A percentile compares a stretch with the other conserved stretches of the same genome.
These are phyloP conservation scores for Avicennia marina DNA, from an alignment of 257 asterid genomes.

Conservation along the genomic window DNA sequence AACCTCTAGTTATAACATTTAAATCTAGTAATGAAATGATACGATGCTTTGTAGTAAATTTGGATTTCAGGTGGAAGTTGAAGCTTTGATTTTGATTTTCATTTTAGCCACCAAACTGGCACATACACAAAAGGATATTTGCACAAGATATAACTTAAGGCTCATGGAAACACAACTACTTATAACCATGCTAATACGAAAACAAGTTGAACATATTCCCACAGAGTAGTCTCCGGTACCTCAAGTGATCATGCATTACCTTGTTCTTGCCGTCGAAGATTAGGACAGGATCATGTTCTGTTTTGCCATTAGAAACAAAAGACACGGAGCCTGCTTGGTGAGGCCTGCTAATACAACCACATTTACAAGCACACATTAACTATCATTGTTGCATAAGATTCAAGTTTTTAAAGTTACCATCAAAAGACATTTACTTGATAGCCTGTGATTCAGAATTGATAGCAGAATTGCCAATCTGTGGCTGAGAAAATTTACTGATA, in stretches of 20 bases:
- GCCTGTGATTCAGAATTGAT: constrained; percentile 45
- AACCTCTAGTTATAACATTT: too few relatives aligned
- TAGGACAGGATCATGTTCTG: constrained; percentile 37
- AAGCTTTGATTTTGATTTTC: background rate
- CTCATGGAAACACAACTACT: constrained; percentile 3
- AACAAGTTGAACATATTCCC: too few relatives aligned
- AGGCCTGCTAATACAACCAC: constrained; percentile 42
- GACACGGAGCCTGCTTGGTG: constrained; percentile 36
- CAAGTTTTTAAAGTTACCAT: constrained; percentile 5
- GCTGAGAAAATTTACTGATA: constrained; percentile 37
- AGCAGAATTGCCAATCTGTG: constrained; percentile 73
- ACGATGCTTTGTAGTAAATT: background rate
- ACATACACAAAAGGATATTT: constrained; percentile 16
- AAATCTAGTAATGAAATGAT: too few relatives aligned
- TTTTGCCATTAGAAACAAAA: constrained; percentile 36
- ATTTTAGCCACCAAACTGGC: constrained; percentile 11
- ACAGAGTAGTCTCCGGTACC: too few relatives aligned
- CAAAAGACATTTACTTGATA: constrained; percentile 41
- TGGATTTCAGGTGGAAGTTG: constrained; percentile 5
- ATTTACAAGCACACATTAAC: constrained; percentile 14
- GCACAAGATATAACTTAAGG: constrained; percentile 36
- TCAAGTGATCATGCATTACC: constrained; percentile 42
- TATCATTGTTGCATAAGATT: background rate
- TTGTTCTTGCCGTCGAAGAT: constrained; percentile 57
- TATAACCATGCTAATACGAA: too few relatives aligned